A percentile compares a stretch with the other conserved stretches of the same genome.
These are phyloP conservation scores for Psidium friedrichsthalianum DNA, from an alignment of 345 rosid genomes.

Conservation along the genomic window DNA sequence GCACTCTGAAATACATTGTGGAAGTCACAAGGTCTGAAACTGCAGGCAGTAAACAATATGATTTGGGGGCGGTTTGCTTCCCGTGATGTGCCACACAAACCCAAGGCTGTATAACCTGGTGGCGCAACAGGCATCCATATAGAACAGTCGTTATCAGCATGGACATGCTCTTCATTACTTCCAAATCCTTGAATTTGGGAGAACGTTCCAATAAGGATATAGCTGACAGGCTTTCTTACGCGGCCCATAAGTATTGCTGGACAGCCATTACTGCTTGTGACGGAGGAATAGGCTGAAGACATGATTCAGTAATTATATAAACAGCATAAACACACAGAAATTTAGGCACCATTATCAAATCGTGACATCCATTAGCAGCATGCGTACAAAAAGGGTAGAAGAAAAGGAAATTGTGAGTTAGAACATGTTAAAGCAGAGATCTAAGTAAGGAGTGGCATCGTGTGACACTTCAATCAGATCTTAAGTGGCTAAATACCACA, in stretches of 20 bases:
- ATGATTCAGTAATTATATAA: not conserved
- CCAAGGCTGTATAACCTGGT: constrained; percentile 73
- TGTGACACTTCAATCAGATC: not conserved
- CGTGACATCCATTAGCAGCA: not conserved
- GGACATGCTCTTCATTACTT: constrained; percentile 15
- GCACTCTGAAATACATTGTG: constrained; percentile 74
- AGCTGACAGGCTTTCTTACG: constrained; percentile 80
- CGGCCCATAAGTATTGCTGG: constrained; percentile 90
- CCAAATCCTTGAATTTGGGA: constrained; percentile 51
- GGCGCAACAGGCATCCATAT: constrained; percentile 98
- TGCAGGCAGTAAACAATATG: constrained; percentile 84
- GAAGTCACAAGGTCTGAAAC: constrained; percentile 93
- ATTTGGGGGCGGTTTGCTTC: constrained; percentile 72
- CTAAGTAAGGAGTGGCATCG: not conserved
- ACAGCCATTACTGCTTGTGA: constrained; percentile 92
- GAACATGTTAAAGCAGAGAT: not conserved
- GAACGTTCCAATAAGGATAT: constrained; percentile 50
- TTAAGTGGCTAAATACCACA: not conserved
- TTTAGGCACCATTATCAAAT: not conserved
- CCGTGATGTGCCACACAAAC: constrained; percentile 85
- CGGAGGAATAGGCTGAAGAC: constrained; percentile 82
- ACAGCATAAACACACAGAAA: not conserved
- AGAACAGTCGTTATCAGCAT: constrained; percentile 50
- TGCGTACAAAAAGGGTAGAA: not conserved
- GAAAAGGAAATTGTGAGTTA: not conserved